Percentiles rank a stretch among this genome's conserved stretches.
Conservation (phyloP, 139 green algal species). For the Closterium sp. region DNA sequence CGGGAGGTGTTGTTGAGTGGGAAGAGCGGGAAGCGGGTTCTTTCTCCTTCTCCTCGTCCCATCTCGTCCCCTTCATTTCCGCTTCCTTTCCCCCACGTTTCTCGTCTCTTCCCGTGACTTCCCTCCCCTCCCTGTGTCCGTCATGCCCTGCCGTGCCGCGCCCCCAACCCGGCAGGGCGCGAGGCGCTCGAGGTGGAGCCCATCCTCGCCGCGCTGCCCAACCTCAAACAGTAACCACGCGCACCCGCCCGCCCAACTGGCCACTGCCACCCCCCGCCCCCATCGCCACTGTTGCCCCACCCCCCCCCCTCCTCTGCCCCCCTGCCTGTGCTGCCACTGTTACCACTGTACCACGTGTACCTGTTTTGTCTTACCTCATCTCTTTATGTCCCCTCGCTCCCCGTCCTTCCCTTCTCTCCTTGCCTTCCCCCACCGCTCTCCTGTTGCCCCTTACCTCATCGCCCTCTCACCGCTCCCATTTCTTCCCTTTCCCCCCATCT, state of each 20-base stretch:
- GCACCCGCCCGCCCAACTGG: neutral
- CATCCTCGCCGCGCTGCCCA: slow-evolving; percentile 71
- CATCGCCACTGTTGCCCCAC: neutral
- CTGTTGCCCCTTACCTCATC: neutral
- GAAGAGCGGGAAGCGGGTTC: too few relatives aligned
- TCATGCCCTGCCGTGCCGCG: too few relatives aligned
- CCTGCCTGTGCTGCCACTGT: neutral
- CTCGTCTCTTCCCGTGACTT: neutral
- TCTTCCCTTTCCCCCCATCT: neutral
- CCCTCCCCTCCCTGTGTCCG: neutral
- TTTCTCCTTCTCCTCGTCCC: too few relatives aligned
- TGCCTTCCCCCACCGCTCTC: neutral
- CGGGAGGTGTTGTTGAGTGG: too few relatives aligned
- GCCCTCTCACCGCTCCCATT: neutral
- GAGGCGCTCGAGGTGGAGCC: slow-evolving; percentile 77
- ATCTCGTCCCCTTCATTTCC: too few relatives aligned
- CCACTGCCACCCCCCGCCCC: neutral
- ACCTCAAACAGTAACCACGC: slow-evolving; percentile 65
- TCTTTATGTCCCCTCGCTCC: neutral
- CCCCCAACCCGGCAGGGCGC: slow-evolving; percentile 52
- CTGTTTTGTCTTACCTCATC: neutral
- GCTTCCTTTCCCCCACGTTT: neutral
- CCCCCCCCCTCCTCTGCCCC: neutral
- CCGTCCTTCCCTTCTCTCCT: neutral
- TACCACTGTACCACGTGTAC: too few relatives aligned